Percentiles rank a stretch among this genome's conserved stretches.
Evolutionary conservation across 495 filamentous ascomycete species (phyloP).

Genomic region (Penicillium diatomitis): DNA sequence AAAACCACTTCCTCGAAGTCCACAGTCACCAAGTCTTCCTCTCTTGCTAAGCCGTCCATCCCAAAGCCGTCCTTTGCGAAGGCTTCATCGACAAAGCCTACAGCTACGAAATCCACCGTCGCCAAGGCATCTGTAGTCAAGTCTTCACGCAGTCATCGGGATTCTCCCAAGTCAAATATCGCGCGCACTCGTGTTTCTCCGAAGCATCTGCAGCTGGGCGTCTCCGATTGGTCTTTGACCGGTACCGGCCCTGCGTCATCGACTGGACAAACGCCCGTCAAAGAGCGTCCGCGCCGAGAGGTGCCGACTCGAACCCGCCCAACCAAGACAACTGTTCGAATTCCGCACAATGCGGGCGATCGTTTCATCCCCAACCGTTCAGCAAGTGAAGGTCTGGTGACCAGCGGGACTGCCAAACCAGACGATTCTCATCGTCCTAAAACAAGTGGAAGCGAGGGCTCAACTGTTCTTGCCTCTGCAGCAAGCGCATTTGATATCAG

Average conservation of each 20-base stretch:
- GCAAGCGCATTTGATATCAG: slow-evolving; percentile 57
- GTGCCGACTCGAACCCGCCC: slow-evolving; percentile 53
- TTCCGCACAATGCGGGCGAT: slow-evolving; percentile 69
- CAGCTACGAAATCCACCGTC: slow-evolving; percentile 16
- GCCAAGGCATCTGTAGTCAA: slow-evolving; percentile 14
- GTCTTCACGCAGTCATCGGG: slow-evolving; percentile 38
- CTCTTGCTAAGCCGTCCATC: slow-evolving; percentile 62
- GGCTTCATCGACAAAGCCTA: slow-evolving; percentile 16
- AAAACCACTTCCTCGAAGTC: slow-evolving; percentile 31
- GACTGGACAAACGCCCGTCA: slow-evolving; percentile 57
- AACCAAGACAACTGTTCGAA: slow-evolving; percentile 60
- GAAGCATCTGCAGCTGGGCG: slow-evolving; percentile 78
- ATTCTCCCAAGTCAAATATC: slow-evolving; percentile 93
- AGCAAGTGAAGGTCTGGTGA: slow-evolving; percentile 80
- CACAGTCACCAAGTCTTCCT: slow-evolving; percentile 15
- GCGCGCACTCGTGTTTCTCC: slow-evolving; percentile 60
- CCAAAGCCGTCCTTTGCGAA: slow-evolving; percentile 39
- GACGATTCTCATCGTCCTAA: slow-evolving; percentile 61
- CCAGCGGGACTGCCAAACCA: slow-evolving; percentile 72
- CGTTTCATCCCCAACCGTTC: slow-evolving; percentile 92
- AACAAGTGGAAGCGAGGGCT: slow-evolving; percentile 58
- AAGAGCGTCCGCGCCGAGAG: slow-evolving; percentile 52
- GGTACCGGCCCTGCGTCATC: slow-evolving; percentile 61
- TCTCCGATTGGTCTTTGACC: slow-evolving; percentile 85
- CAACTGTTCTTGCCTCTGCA: slow-evolving; percentile 60